Evolutionary conservation across 176 grass and related monocot genomes (phyloP), one percentile per base, ranked within the genome.

Genomic region (Oryza meyeriana): DNA sequence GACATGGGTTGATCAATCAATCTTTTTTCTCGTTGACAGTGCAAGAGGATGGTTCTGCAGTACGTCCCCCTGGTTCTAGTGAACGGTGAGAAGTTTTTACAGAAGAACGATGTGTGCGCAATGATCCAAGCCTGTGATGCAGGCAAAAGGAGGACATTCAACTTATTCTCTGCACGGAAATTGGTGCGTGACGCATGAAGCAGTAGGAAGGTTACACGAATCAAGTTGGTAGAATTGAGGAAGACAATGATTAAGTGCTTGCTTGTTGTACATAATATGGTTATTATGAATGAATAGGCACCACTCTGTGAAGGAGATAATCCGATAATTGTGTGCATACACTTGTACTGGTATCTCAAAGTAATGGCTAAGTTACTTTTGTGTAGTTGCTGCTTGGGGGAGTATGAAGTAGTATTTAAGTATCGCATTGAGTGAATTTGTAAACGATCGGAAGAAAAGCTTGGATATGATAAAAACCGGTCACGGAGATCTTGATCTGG

Each of bases 31-130:
- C 57, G 69, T 10, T 82, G 14, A 33, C 82, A 98, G 96, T 98
- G 96, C 93, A 98, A 98, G 87, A 82, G 77, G 59, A 24, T 98
- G 84, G 93, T 98, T 74, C 86, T 98, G 72, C 88, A 93, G 25
- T 98, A 98, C 55, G 67, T 85, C 12, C 96, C 93, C 40, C 93
- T 98, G 27, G 91, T 98, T 68, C 68, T 98, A 70, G 66, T 93
- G 11, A 95, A 95, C 55, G 89, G 96, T 11, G 96, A 95, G 85
- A 98, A 95, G 72, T 98, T 95, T 39, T 82, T 98, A 0, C 87
- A 95, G 87, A 93, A 89, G 76, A 95, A 85, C 55, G 90, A 95
- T 81, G 41, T 98, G 27, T 98, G 96, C 12, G 50, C 48, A n/a
- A 38, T 84, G 5, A 12, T 92, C 26, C 86, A 86, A 85, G 93